phyloP scores from a whole-genome alignment of 352 stramenopile species.

The Globisporangium emineosum region DNA sequence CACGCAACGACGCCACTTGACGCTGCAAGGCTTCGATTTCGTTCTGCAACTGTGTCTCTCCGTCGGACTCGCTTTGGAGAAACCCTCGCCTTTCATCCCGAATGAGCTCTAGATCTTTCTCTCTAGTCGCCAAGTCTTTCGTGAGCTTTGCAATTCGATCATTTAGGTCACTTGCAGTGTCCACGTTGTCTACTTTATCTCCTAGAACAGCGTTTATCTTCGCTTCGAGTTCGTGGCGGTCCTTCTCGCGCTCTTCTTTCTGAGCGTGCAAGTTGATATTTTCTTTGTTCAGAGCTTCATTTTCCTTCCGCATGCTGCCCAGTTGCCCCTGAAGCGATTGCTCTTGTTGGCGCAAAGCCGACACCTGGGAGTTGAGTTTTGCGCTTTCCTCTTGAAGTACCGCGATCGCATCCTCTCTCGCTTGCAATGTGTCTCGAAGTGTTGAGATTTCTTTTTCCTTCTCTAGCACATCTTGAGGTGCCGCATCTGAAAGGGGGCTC shows the following conservation, averaged over 20 bases:
- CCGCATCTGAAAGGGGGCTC: neutral
- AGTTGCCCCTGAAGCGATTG: neutral
- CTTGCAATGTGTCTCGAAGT: neutral
- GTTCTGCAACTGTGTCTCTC: neutral
- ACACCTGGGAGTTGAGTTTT: neutral
- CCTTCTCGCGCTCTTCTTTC: conserved; percentile 1
- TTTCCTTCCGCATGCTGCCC: neutral
- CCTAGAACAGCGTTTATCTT: neutral
- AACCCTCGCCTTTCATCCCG: neutral
- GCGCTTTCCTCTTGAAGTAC: neutral
- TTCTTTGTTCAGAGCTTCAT: neutral
- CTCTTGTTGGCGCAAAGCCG: neutral
- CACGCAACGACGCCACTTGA: neutral
- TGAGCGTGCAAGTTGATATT: neutral
- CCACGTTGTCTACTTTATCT: neutral
- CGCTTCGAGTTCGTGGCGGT: neutral
- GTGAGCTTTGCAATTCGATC: neutral
- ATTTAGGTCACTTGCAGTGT: neutral
- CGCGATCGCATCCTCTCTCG: neutral
- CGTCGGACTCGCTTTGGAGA: neutral
- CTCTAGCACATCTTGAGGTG: neutral
- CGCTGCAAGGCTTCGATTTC: conserved; percentile 1
- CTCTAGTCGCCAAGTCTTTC: neutral
- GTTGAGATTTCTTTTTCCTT: neutral
- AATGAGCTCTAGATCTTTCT: conserved; percentile 2